Evolutionary conservation across 1,284 basidiomycete species (phyloP), one percentile per base, ranked within the genome.

Genomic region (Boletellus deceptivus): DNA sequence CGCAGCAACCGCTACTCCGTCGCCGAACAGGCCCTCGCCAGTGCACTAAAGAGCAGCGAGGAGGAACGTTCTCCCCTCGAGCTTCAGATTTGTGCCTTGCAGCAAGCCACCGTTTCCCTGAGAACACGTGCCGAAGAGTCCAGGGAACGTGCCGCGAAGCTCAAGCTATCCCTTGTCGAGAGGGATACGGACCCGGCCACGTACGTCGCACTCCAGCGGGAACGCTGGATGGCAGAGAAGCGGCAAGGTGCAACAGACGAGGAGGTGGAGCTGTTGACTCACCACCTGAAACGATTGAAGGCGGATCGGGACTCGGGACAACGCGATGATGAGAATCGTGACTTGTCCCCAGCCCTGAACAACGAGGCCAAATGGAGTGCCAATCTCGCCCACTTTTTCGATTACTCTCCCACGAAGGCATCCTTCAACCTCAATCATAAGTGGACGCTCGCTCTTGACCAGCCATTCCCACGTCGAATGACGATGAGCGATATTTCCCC

Each of bases 201-300:
- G 22, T 72, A 71, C 52, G 58, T 64, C 42, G 51, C 67, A 11
- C 59, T 77, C 38, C 74, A 78, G 53, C 70, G 69, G 4, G 72
- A 79, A 51, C 72, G 75, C 24, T 80, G 78, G 79, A 69, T 74
- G 63, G 74, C 75, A 50, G 79, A 82, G 55, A 74, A 70, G 51
- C 69, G 74, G 53, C 67, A 72, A 43, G 51, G 58, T 38, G 65
- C 63, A 22, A 65, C 71, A 13, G 66, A 72, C 48, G 55, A 70
- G 38, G 71, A 80, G 55, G 56, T 66, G 31, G 64, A 67, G 52
- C 35, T 42, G 17, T 47, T 69, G 52, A 56, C 52, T 39, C 63
- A 59, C 49, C 63, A 68, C 31, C 46, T 67, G 31, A 52, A 49
- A 37, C 55, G 43, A 49, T 46, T 67, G 36, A 52, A 51, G 58